Percentiles rank a stretch among this genome's conserved stretches.
phyloP scores from a whole-genome alignment of 345 rosid species.

The Gossypium sturtianum region DNA sequence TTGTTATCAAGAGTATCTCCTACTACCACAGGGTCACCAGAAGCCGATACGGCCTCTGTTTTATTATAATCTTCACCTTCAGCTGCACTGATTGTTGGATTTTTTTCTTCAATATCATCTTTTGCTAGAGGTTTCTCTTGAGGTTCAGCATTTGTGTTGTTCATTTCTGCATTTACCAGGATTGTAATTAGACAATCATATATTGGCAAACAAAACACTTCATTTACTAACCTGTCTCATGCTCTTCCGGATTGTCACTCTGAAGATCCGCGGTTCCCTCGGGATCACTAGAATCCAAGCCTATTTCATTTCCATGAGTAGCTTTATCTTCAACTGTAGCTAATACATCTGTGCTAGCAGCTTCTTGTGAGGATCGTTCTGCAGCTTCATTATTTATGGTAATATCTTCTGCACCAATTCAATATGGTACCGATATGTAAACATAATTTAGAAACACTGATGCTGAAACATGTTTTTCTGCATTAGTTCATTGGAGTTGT shows the following conservation, averaged over 20 bases:
- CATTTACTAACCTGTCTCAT: constrained; percentile 2
- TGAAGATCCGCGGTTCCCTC: constrained; percentile 11
- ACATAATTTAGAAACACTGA: neutral
- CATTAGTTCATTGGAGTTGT: neutral
- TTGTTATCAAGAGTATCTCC: constrained; percentile 1
- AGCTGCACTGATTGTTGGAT: neutral
- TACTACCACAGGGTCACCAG: neutral
- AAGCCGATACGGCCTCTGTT: neutral
- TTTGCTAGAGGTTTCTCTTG: neutral
- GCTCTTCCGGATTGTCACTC: neutral
- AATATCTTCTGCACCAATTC: constrained; percentile 24
- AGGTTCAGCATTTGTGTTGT: neutral
- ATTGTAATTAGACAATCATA: neutral
- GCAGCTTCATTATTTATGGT: neutral
- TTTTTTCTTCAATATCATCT: neutral
- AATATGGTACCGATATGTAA: neutral
- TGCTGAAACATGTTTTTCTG: neutral
- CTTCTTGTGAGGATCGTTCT: neutral
- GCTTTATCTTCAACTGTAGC: constrained; percentile 12
- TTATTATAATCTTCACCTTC: constrained; percentile 1
- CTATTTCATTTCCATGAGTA: constrained; percentile 12
- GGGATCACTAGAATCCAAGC: constrained; percentile 15
- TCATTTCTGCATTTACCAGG: constrained; percentile 22
- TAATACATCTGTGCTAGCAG: constrained; percentile 10
- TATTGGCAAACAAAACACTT: neutral